A percentile compares a stretch with the other conserved stretches of the same genome.
Conservation (phyloP, 2,329 filamentous ascomycete genomes). For the Capronia americana region DNA sequence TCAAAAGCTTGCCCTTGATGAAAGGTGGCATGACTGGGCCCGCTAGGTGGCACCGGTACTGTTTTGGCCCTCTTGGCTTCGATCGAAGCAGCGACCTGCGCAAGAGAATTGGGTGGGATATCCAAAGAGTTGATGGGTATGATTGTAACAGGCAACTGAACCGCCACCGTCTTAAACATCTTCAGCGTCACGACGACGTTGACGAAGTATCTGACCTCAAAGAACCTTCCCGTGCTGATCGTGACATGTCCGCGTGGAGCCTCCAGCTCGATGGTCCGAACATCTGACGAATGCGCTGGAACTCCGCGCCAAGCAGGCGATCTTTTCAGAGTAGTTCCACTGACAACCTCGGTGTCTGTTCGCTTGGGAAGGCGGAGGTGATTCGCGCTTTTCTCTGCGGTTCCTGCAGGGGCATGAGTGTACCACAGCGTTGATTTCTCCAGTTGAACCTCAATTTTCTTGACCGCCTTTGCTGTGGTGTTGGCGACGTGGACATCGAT, state of each 20-base stretch:
- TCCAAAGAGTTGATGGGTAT: slow-evolving; percentile 65
- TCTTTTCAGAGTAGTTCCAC: slow-evolving; percentile 52
- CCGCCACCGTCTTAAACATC: slow-evolving; percentile 57
- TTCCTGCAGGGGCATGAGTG: slow-evolving; percentile 54
- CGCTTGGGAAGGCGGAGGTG: slow-evolving; percentile 61
- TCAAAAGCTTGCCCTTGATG: slow-evolving; percentile 60
- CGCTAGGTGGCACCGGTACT: slow-evolving; percentile 38
- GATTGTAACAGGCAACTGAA: slow-evolving; percentile 62
- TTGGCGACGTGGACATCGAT: slow-evolving; percentile 61
- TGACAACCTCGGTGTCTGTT: slow-evolving; percentile 57
- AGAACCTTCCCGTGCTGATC: slow-evolving; percentile 56
- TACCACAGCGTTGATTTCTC: slow-evolving; percentile 48
- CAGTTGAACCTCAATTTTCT: slow-evolving; percentile 58
- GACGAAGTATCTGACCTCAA: slow-evolving; percentile 63
- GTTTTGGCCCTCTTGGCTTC: slow-evolving; percentile 55
- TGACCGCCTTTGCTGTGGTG: slow-evolving; percentile 55
- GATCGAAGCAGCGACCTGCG: slow-evolving; percentile 62
- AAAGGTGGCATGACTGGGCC: slow-evolving; percentile 34
- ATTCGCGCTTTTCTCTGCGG: slow-evolving; percentile 56
- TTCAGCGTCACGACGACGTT: slow-evolving; percentile 56
- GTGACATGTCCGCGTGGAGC: slow-evolving; percentile 31
- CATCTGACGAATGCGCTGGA: slow-evolving; percentile 35
- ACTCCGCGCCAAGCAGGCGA: slow-evolving; percentile 58
- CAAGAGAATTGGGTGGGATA: slow-evolving; percentile 58
- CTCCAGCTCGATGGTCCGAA: slow-evolving; percentile 18